Percentiles rank a stretch among this genome's conserved stretches.
Evolutionary conservation across 345 rosid genomes (phyloP).

Genomic region (Cochlearia excelsa): DNA sequence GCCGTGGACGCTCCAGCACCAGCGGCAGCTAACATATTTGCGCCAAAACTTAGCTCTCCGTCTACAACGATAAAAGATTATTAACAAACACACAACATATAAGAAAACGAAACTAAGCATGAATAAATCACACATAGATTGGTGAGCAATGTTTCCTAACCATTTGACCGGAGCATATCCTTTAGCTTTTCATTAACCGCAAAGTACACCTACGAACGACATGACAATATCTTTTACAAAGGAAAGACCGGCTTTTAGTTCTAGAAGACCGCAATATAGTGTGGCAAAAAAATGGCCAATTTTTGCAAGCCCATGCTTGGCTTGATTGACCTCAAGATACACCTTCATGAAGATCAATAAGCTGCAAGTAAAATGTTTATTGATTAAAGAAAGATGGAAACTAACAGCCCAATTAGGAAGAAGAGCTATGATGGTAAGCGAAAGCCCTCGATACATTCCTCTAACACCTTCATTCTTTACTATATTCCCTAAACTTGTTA

Average conservation of each 20-base stretch:
- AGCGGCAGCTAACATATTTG: slow-evolving; percentile 88
- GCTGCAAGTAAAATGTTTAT: not conserved
- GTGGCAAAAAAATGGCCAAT: too few relatives aligned
- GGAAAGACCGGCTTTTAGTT: too few relatives aligned
- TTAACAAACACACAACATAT: too few relatives aligned
- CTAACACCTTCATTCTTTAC: slow-evolving; percentile 57
- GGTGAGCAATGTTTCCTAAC: slow-evolving; percentile 45
- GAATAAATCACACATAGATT: not conserved
- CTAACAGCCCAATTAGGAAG: slow-evolving; percentile 99
- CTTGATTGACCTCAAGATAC: too few relatives aligned
- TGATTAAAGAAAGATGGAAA: slow-evolving; percentile 2
- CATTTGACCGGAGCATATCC: slow-evolving; percentile 60
- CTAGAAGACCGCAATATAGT: too few relatives aligned
- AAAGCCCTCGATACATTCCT: slow-evolving; percentile 84
- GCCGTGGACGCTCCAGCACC: slow-evolving; percentile 96
- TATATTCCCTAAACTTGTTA: slow-evolving; percentile 56
- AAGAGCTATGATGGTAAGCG: slow-evolving; percentile 87
- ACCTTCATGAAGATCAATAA: too few relatives aligned
- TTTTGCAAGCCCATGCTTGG: too few relatives aligned
- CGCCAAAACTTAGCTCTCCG: slow-evolving; percentile 58
- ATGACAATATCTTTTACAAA: not conserved
- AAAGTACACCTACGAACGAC: slow-evolving; percentile 68
- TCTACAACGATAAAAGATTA: slow-evolving; percentile 32
- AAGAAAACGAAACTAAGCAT: too few relatives aligned
- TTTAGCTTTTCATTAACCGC: slow-evolving; percentile 72